Percentiles rank a stretch among this genome's conserved stretches.
Conservation (phyloP, 768 basidiomycete genomes). For the Floccularia luteovirens region DNA sequence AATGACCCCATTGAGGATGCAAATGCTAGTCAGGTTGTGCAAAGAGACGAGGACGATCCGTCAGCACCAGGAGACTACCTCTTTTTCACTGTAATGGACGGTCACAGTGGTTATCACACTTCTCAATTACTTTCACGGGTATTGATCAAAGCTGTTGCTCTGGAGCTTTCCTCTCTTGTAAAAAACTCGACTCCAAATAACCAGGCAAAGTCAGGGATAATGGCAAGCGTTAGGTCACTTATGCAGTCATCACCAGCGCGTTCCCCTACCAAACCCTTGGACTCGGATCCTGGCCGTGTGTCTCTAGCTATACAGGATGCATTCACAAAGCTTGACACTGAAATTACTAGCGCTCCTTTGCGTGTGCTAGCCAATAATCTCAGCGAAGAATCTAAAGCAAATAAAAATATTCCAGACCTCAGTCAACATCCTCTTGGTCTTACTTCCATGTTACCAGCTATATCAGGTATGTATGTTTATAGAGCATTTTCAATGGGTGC, state of each 20-base stretch:
- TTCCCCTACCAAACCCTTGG: slow-evolving; percentile 12
- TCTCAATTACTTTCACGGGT: slow-evolving; percentile 77
- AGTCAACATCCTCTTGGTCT: slow-evolving; percentile 65
- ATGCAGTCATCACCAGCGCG: slow-evolving; percentile 24
- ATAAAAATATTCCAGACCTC: slow-evolving; percentile 51
- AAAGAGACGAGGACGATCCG: slow-evolving; percentile 52
- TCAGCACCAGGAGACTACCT: slow-evolving; percentile 63
- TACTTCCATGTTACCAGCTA: slow-evolving; percentile 72
- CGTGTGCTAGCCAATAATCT: slow-evolving; percentile 57
- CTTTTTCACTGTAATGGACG: slow-evolving; percentile 88
- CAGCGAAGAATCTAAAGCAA: slow-evolving; percentile 40
- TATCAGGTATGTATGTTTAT: slow-evolving; percentile 47
- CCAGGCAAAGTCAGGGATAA: slow-evolving; percentile 18
- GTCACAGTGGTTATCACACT: slow-evolving; percentile 81
- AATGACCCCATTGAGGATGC: slow-evolving; percentile 95
- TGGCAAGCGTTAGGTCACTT: slow-evolving; percentile 30
- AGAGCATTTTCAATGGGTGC: slow-evolving; percentile 8
- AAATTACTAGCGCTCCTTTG: slow-evolving; percentile 74
- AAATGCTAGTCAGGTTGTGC: slow-evolving; percentile 60
- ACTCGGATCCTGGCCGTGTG: slow-evolving; percentile 43
- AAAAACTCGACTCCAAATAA: slow-evolving; percentile 27
- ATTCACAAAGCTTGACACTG: slow-evolving; percentile 78
- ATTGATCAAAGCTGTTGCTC: slow-evolving; percentile 76
- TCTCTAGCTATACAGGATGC: slow-evolving; percentile 67
- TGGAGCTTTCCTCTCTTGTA: slow-evolving; percentile 63